Conservation (phyloP, 2,329 filamentous ascomycete species). For the Lecanicillium sp. region DNA sequence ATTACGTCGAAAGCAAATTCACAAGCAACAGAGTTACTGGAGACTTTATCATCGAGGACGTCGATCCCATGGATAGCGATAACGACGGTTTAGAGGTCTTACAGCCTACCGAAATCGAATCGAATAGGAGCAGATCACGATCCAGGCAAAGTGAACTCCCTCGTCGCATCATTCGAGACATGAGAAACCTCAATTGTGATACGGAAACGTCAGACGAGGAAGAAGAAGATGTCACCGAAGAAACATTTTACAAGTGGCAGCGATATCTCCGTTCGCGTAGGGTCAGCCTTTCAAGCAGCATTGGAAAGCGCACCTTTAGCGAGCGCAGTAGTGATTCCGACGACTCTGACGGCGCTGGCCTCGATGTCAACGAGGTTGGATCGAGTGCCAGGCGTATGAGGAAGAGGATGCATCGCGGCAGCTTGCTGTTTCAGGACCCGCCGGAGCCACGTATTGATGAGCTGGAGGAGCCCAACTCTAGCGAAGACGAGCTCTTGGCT, state of each 20-base stretch:
- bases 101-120: conserved; percentile 38
- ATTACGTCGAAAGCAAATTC: neutral
- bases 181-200: conserved; percentile 37
- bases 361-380: conserved; percentile 33
- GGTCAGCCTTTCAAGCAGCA: conserved; percentile 44
- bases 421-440: conserved; percentile 40
- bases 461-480: conserved; percentile 42
- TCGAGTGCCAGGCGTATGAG: conserved; percentile 39
- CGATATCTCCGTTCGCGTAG: conserved; percentile 35
- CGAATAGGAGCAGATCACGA: conserved; percentile 31
- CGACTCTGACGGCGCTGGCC: conserved; percentile 27
- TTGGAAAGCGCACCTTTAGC: conserved; percentile 45
- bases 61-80: conserved; percentile 37
- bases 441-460: conserved; percentile 43
- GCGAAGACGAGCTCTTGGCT: conserved; percentile 33
- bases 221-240: conserved; percentile 24
- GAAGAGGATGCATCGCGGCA: conserved; percentile 37
- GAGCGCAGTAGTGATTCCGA: conserved; percentile 46
- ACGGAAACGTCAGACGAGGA: conserved; percentile 29
- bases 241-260: conserved; percentile 30
- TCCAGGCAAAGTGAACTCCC: conserved; percentile 31
- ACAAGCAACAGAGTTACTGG: no score
- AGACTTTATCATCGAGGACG: conserved; percentile 36
- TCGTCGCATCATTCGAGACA: conserved; percentile 32
- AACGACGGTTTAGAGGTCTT: conserved; percentile 33